A percentile compares a stretch with the other conserved stretches of the same genome.
phyloP scores from a whole-genome alignment of 1,139 yeast genomes.

The Suhomyces chickasaworum region DNA sequence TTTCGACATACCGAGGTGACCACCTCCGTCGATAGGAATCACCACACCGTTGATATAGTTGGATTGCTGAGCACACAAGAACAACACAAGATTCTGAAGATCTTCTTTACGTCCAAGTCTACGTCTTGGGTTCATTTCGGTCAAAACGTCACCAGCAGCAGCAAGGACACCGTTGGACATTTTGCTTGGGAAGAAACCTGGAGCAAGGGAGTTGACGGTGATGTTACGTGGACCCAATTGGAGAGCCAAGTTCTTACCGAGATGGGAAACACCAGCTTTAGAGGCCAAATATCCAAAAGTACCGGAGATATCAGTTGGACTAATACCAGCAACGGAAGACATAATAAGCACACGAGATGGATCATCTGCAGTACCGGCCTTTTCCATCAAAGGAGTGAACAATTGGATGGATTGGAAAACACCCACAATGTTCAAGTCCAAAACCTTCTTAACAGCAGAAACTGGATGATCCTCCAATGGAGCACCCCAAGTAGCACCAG shows the following conservation, averaged over 20 bases:
- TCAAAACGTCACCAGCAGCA: conserved; percentile 53
- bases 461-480: conserved; percentile 64
- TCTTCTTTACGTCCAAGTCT: conserved; percentile 68
- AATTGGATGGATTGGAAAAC: conserved; percentile 69
- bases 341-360: conserved; percentile 69
- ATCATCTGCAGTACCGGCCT: conserved; percentile 56
- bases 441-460: conserved; percentile 61
- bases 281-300: conserved; percentile 75
- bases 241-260: conserved; percentile 63
- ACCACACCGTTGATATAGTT: conserved; percentile 71
- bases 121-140: conserved; percentile 57
- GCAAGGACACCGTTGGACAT: conserved; percentile 71
- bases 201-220: conserved; percentile 70
- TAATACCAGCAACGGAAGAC: conserved; percentile 60
- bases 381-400: conserved; percentile 58
- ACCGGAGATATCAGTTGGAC: conserved; percentile 51
- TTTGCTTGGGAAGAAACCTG: conserved; percentile 78
- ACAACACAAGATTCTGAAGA: conserved; percentile 59
- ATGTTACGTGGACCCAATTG: conserved; percentile 69
- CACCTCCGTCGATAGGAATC: conserved; percentile 76
- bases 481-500: conserved; percentile 84
- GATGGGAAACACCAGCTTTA: conserved; percentile 75
- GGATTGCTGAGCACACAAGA: conserved; percentile 60
- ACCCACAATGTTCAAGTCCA: conserved; percentile 68
- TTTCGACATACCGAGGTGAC: conserved; percentile 26